These are phyloP conservation scores for Gossypium schwendimanii DNA, from an alignment of 441 rosid species.

Conservation along the genomic window DNA sequence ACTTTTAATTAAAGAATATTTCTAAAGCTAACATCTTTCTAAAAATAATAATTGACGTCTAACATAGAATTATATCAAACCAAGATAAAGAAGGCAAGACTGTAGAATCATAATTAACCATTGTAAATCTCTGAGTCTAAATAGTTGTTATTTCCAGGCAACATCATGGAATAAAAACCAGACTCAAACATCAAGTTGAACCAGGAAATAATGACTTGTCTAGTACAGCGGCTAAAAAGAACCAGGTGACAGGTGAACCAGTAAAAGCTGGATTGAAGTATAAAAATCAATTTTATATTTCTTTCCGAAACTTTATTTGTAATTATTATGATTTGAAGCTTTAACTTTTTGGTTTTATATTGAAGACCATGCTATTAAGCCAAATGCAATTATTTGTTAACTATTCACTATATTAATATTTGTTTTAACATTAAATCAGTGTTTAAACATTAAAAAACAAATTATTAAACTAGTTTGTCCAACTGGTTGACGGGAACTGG, in stretches of 20 bases:
- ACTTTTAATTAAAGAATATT: too few relatives aligned
- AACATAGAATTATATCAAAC: background rate
- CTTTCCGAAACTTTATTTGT: background rate
- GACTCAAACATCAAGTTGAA: background rate
- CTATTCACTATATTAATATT: background rate
- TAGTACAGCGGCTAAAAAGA: background rate
- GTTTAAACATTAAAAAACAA: background rate
- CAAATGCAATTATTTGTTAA: background rate
- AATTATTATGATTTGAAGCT: background rate
- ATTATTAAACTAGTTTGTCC: background rate
- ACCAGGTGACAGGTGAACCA: background rate
- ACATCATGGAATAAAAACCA: background rate
- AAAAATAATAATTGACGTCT: background rate
- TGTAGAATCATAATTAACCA: background rate
- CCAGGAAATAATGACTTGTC: background rate
- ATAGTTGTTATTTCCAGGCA: too few relatives aligned
- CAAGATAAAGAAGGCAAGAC: background rate
- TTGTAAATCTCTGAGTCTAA: background rate
- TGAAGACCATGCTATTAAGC: background rate
- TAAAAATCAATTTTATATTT: too few relatives aligned
- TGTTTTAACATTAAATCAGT: background rate
- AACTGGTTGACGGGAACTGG: background rate
- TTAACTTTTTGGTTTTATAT: background rate
- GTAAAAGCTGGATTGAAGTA: background rate
- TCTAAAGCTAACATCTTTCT: background rate